These are phyloP conservation scores for Polychaeton citri DNA, from an alignment of 2,329 filamentous ascomycete genomes.

Conservation along the genomic window DNA sequence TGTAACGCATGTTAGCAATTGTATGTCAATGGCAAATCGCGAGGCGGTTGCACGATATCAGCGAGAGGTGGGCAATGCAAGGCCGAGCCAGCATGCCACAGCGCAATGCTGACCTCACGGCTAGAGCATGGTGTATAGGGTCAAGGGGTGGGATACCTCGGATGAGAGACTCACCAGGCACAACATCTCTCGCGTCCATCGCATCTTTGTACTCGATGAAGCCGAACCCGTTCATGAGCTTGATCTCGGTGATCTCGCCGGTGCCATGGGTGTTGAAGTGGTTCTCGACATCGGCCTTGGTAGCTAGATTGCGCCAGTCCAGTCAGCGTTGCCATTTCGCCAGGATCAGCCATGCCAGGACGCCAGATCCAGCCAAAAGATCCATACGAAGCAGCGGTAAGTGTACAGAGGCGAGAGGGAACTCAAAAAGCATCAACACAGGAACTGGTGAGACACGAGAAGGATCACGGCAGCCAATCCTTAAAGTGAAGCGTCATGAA, in stretches of 20 bases:
- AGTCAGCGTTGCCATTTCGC: conserved; percentile 31
- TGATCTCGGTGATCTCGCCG: conserved; percentile 96
- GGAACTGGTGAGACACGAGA: conserved; percentile 8
- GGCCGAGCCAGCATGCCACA: no score
- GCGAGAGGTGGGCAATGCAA: no score
- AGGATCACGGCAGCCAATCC: conserved; percentile 10
- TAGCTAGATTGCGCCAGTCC: conserved; percentile 49
- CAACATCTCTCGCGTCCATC: conserved; percentile 95
- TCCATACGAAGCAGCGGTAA: conserved; percentile 4
- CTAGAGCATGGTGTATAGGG: no score
- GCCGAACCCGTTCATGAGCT: conserved; percentile 99
- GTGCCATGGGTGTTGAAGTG: conserved; percentile 94
- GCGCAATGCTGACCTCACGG: no score
- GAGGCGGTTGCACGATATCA: no score
- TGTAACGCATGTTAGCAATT: conserved; percentile 14
- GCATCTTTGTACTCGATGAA: conserved; percentile 99
- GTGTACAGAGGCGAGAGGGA: conserved; percentile 1
- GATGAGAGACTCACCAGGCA: conserved; percentile 60
- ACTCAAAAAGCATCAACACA: conserved; percentile 5
- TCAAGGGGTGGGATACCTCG: conserved; percentile 8
- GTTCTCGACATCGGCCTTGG: conserved; percentile 89
- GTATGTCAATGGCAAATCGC: no score
- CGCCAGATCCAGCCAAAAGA: conserved; percentile 4
- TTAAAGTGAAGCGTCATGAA: conserved; percentile 6
- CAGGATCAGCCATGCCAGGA: conserved; percentile 7